Percentiles rank a stretch among this genome's conserved stretches.
These are phyloP conservation scores for Coemansia biformis DNA, from an alignment of 192 early-diverging fungal genomes.

Conservation along the genomic window DNA sequence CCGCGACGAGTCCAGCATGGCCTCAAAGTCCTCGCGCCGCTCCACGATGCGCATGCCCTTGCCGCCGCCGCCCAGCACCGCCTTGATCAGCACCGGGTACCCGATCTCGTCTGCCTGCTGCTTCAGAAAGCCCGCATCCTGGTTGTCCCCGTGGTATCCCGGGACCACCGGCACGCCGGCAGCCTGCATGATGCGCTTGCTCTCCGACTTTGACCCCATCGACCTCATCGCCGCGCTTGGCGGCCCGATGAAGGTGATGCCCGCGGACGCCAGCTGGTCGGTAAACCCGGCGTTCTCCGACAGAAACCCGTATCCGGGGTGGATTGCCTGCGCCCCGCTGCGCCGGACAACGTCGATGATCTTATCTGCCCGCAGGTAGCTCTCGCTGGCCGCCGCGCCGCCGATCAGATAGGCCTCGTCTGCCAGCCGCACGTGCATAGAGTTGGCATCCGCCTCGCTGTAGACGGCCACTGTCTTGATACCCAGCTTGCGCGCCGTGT, in stretches of 20 bases:
- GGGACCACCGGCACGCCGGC: conserved; percentile 90
- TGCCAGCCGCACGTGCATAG: conserved; percentile 83
- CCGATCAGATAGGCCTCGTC: conserved; percentile 94
- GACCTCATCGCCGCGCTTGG: conserved; percentile 81
- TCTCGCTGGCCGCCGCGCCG: conserved; percentile 69
- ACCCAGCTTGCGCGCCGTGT: conserved; percentile 79
- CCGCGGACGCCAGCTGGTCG: conserved; percentile 57
- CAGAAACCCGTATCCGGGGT: conserved; percentile 96
- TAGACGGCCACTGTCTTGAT: conserved; percentile 95
- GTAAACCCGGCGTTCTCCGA: conserved; percentile 93
- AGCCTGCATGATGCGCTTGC: conserved; percentile 85
- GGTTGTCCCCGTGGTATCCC: conserved; percentile 89
- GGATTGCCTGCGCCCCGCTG: conserved; percentile 84
- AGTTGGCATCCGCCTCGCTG: conserved; percentile 75
- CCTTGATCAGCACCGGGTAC: conserved; percentile 95
- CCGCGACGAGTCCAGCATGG: conserved; percentile 81
- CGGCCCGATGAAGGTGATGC: conserved; percentile 89
- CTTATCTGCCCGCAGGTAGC: conserved; percentile 74
- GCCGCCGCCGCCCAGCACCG: too few relatives aligned
- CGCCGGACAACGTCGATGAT: conserved; percentile 72
- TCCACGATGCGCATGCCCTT: conserved; percentile 95
- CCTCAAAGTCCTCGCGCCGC: conserved; percentile 65
- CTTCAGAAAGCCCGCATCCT: conserved; percentile 70
- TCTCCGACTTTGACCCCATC: conserved; percentile 93
- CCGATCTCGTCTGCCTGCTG: conserved; percentile 74